These are phyloP conservation scores for Pseudomassariella vexata DNA, from an alignment of 2,329 filamentous ascomycete genomes.

Conservation along the genomic window DNA sequence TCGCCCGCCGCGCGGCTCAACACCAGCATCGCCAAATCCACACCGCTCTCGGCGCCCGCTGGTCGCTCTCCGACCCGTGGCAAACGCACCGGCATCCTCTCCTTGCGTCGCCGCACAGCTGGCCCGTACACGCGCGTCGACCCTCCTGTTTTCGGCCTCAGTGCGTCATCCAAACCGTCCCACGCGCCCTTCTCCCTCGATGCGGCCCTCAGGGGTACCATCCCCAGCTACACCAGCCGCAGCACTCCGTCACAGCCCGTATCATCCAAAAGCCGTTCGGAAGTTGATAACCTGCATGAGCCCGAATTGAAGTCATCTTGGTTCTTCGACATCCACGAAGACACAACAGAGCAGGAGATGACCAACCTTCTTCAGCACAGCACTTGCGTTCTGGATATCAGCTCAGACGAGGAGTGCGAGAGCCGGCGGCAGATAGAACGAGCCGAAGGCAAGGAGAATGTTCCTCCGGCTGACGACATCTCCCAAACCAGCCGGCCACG, in stretches of 20 bases:
- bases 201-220: constrained; percentile 72
- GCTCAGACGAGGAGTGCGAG: constrained; percentile 74
- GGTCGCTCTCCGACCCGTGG: constrained; percentile 72
- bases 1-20: constrained; percentile 44
- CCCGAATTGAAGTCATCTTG: constrained; percentile 59
- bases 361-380: constrained; percentile 91
- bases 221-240: constrained; percentile 54
- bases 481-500: constrained; percentile 46
- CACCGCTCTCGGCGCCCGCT: constrained; percentile 61
- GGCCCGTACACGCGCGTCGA: constrained; percentile 64
- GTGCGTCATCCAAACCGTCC: constrained; percentile 28
- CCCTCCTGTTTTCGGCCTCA: constrained; percentile 53
- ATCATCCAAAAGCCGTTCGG: constrained; percentile 21
- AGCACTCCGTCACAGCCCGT: constrained; percentile 21
- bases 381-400: constrained; percentile 81
- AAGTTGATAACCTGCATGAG: constrained; percentile 30
- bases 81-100: constrained; percentile 65
- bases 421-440: constrained; percentile 44
- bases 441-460: constrained; percentile 80
- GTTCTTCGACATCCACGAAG: constrained; percentile 94
- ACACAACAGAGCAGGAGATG: constrained; percentile 83
- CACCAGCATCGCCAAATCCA: constrained; percentile 38
- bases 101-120: constrained; percentile 60
- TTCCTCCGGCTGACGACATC: constrained; percentile 66
- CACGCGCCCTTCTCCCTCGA: constrained; percentile 75